Percentiles rank a stretch among this genome's conserved stretches.
phyloP scores from a whole-genome alignment of 768 basidiomycete species.

The Phanerochaete carnosa region DNA sequence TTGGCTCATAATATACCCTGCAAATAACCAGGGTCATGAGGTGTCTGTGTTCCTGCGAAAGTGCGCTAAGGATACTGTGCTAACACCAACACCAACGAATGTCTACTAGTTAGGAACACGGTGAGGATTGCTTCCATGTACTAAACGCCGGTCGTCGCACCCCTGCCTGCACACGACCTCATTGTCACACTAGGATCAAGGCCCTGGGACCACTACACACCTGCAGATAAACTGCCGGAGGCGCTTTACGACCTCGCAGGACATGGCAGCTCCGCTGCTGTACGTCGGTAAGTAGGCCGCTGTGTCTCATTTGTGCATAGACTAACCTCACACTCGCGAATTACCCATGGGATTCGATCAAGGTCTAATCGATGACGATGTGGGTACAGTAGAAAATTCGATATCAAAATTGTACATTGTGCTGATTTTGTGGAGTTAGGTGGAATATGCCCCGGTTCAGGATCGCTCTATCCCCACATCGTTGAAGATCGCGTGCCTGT shows the following conservation, averaged over 20 bases:
- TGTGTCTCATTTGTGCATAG: background rate
- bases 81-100: background rate
- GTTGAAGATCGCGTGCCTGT: conserved; percentile 18
- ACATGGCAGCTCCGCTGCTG: conserved; percentile 3
- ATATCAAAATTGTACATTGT: background rate
- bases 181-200: background rate
- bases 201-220: background rate
- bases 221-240: conserved; percentile 8
- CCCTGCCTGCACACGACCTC: background rate
- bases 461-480: conserved; percentile 14
- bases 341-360: conserved; percentile 11
- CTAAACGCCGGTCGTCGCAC: background rate
- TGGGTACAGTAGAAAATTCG: conserved; percentile 8
- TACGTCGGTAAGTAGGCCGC: conserved; percentile 6
- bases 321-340: background rate
- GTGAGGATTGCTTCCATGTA: background rate
- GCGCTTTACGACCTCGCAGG: conserved; percentile 4
- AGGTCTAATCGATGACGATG: conserved; percentile 15
- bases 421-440: background rate
- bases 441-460: conserved; percentile 13
- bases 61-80: background rate
- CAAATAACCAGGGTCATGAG: background rate
- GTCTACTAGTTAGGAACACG: background rate
- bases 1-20: background rate
- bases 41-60: background rate